Evolutionary conservation across 2,329 filamentous ascomycete species (phyloP).

Genomic region (Fusarium graminum): DNA sequence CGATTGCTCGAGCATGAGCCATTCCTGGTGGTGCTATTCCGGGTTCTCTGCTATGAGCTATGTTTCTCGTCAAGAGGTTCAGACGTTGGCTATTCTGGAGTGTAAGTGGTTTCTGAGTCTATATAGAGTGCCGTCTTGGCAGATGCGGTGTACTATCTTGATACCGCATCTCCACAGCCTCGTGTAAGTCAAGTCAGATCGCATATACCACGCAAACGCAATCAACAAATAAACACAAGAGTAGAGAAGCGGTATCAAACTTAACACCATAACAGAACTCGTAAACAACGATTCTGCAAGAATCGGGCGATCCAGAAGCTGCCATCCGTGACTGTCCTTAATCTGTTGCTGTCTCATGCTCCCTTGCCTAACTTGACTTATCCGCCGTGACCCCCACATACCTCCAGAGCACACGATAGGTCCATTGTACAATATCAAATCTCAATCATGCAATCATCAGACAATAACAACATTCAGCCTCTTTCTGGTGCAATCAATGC

Average conservation of each 20-base stretch:
- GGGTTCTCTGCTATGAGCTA: neutral
- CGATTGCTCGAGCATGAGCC: slow-evolving; percentile 1
- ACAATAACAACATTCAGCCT: slow-evolving; percentile 31
- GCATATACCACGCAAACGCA: neutral
- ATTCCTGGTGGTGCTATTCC: slow-evolving; percentile 8
- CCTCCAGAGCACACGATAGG: slow-evolving; percentile 8
- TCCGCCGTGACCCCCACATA: slow-evolving; percentile 10
- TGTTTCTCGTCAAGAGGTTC: slow-evolving; percentile 20
- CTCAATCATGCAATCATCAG: neutral
- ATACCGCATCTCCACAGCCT: neutral
- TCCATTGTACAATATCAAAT: neutral
- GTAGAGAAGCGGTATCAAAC: neutral
- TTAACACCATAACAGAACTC: neutral
- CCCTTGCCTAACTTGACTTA: slow-evolving; percentile 20
- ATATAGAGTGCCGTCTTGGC: slow-evolving; percentile 1
- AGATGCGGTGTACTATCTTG: neutral
- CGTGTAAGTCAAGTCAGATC: neutral
- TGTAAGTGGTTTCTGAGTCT: slow-evolving; percentile 27
- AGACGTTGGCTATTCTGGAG: neutral
- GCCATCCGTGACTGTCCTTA: neutral
- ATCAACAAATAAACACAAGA: slow-evolving; percentile 6
- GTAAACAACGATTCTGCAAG: slow-evolving; percentile 3
- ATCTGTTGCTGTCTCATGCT: slow-evolving; percentile 16
- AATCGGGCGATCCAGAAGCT: slow-evolving; percentile 35
- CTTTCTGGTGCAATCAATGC: slow-evolving; percentile 22